Evolutionary conservation across 108 stramenopile species (phyloP).

Genomic region (Fragilariopsis cylindrus): DNA sequence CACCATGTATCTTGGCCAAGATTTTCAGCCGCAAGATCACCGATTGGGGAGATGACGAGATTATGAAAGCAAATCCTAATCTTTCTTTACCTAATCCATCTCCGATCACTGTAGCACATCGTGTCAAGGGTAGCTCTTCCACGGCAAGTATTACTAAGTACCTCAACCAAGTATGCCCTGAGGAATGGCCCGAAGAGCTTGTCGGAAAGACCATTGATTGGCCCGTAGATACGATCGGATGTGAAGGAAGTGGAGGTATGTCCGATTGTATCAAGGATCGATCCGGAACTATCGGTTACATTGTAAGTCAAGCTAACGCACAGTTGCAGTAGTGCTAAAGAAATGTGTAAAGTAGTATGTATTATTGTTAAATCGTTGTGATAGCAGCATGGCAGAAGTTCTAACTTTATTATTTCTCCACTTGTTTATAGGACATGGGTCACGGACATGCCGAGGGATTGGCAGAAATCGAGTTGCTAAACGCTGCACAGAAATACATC

Average conservation of each 20-base stretch:
- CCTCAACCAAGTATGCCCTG: constrained; percentile 48
- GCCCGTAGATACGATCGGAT: constrained; percentile 52
- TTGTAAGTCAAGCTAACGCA: constrained; percentile 14
- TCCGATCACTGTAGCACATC: constrained; percentile 70
- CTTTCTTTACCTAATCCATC: constrained; percentile 12
- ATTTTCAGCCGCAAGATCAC: constrained; percentile 75
- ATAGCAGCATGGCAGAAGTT: too few relatives aligned
- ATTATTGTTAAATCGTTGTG: neutral
- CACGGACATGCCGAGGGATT: constrained; percentile 75
- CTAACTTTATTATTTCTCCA: neutral
- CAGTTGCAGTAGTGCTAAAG: constrained; percentile 33
- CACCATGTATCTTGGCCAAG: constrained; percentile 69
- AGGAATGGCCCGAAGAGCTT: constrained; percentile 62
- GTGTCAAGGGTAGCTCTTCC: constrained; percentile 66
- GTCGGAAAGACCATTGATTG: constrained; percentile 51
- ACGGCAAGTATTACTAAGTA: constrained; percentile 70
- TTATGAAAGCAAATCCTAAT: constrained; percentile 47
- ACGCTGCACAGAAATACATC: constrained; percentile 61
- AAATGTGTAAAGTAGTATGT: neutral
- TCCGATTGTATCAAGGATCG: constrained; percentile 58
- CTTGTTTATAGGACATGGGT: too few relatives aligned
- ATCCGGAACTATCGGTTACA: constrained; percentile 78
- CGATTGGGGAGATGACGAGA: constrained; percentile 66
- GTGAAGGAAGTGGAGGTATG: constrained; percentile 77
- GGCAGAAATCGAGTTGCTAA: constrained; percentile 66